Percentiles rank a stretch among this genome's conserved stretches.
These are phyloP conservation scores for Azolla pinnata DNA, from an alignment of 75 land plant species.

Conservation along the genomic window DNA sequence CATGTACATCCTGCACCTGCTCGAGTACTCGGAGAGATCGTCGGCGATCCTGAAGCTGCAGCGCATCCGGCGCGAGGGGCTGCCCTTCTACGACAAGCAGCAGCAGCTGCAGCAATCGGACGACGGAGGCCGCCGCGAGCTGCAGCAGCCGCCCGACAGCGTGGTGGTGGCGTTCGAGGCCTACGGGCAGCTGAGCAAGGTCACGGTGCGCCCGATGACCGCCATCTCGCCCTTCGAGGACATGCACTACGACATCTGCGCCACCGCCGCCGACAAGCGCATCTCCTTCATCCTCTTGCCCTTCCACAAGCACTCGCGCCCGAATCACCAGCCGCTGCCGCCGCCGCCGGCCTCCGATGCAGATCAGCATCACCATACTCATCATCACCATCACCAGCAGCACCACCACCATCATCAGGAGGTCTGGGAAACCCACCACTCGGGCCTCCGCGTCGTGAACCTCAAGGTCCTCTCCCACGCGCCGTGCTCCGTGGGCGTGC, in stretches of 20 bases:
- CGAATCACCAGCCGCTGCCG: too few species aligned
- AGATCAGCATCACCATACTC: too few species aligned
- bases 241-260: slow-evolving; percentile 83
- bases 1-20: slow-evolving; percentile 54
- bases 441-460: slow-evolving; percentile 36
- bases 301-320: slow-evolving; percentile 45
- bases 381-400: too few species aligned
- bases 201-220: slow-evolving; percentile 56
- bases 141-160: slow-evolving; percentile 33
- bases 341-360: too few species aligned
- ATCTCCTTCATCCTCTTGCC: slow-evolving; percentile 57
- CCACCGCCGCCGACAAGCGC: slow-evolving; percentile 46
- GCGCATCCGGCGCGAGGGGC: slow-evolving; percentile 45
- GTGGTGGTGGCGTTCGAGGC: slow-evolving; percentile 63
- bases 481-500: slow-evolving; percentile 61
- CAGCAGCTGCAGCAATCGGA: slow-evolving; percentile 1
- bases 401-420: slow-evolving; percentile 50
- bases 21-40: slow-evolving; percentile 68
- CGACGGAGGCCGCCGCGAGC: background rate
- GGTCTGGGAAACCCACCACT: slow-evolving; percentile 32
- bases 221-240: slow-evolving; percentile 50
- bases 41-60: slow-evolving; percentile 67
- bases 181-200: slow-evolving; percentile 53
- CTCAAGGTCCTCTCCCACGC: slow-evolving; percentile 39
- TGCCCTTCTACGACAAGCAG: slow-evolving; percentile 30